Conservation (phyloP, 1,284 basidiomycete genomes). For the Boletus semigastroideus region DNA sequence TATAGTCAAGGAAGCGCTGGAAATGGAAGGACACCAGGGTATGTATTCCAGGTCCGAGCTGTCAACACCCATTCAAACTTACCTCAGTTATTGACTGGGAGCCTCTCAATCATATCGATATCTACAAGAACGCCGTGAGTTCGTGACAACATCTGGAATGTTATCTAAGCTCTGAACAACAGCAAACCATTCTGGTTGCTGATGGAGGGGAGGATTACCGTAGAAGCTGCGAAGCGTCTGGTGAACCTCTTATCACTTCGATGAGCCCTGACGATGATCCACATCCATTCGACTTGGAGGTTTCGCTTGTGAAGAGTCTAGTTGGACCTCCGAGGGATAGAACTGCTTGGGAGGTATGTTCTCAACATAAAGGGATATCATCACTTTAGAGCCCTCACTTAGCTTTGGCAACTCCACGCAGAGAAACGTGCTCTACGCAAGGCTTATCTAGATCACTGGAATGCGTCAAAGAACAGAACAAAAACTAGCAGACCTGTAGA, state of each 20-base stretch:
- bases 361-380: not conserved
- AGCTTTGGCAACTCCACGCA: conserved; percentile 59
- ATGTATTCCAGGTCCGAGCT: not conserved
- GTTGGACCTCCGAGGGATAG: conserved; percentile 22
- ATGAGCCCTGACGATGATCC: conserved; percentile 43
- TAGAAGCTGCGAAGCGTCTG: conserved; percentile 44
- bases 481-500: conserved; percentile 65
- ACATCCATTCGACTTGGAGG: conserved; percentile 24
- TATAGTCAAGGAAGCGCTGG: conserved; percentile 56
- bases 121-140: conserved; percentile 38
- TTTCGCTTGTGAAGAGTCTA: conserved; percentile 25
- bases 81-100: conserved; percentile 41
- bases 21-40: conserved; percentile 70
- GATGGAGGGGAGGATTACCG: conserved; percentile 41
- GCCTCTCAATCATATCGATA: conserved; percentile 44
- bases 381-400: conserved; percentile 18
- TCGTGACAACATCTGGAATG: not conserved
- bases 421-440: conserved; percentile 48
- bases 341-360: conserved; percentile 26
- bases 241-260: conserved; percentile 52
- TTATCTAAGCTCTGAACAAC: not conserved
- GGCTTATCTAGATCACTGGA: conserved; percentile 59
- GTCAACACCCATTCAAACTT: not conserved
- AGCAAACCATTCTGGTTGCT: conserved; percentile 24
- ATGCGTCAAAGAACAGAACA: conserved; percentile 46